Evolutionary conservation across 352 stramenopile species (phyloP).

Genomic region (Globisporangium nagaii): DNA sequence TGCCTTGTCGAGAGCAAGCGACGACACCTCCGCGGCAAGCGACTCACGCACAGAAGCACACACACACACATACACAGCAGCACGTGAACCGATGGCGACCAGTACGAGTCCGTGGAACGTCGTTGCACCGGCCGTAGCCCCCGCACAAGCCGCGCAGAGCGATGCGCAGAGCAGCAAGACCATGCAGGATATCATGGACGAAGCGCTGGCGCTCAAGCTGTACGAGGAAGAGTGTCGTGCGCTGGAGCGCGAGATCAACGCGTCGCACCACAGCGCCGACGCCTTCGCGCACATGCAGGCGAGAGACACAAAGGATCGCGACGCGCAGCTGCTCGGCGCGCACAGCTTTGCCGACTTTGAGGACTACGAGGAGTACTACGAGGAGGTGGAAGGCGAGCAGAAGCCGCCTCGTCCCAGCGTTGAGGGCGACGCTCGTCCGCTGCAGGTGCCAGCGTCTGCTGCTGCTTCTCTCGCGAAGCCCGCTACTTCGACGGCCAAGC

Average conservation of each 20-base stretch:
- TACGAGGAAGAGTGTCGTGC: constrained; percentile 53
- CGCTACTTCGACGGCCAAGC: background rate
- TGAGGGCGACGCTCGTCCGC: background rate
- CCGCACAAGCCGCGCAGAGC: background rate
- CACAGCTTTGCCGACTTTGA: constrained; percentile 30
- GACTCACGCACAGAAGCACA: background rate
- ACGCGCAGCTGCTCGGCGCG: constrained; percentile 31
- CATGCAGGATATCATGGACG: constrained; percentile 72
- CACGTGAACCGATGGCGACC: constrained; percentile 1
- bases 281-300: constrained; percentile 26
- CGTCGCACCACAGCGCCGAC: constrained; percentile 22
- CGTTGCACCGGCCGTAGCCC: background rate
- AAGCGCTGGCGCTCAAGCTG: constrained; percentile 52
- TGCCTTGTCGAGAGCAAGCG: background rate
- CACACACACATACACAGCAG: background rate
- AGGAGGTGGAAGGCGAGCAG: constrained; percentile 1
- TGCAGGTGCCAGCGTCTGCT: background rate
- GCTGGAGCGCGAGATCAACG: constrained; percentile 32
- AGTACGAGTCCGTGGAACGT: constrained; percentile 7
- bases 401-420: background rate
- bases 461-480: background rate
- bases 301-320: constrained; percentile 16
- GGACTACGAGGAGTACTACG: constrained; percentile 9
- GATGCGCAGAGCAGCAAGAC: constrained; percentile 2
- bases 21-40: too few relatives aligned